Evolutionary conservation across 305 asterid species (phyloP).

Genomic region (Fraxinus latifolia): DNA sequence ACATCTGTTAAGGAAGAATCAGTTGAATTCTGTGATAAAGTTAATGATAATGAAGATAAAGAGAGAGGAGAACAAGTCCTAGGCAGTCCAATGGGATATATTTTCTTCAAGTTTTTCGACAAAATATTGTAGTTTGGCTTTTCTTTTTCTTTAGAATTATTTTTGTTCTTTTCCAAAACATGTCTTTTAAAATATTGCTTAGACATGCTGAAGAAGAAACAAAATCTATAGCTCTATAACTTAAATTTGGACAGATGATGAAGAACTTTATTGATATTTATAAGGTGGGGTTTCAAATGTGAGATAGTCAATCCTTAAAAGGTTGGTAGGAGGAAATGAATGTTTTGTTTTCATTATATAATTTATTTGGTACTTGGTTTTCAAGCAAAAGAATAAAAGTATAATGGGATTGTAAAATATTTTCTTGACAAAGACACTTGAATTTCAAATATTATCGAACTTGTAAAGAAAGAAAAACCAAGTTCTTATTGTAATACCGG

Average conservation of each 20-base stretch:
- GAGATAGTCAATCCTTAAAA: conserved; percentile 4
- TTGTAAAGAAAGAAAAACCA: background rate
- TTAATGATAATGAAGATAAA: conserved; percentile 60
- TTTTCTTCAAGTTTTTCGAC: conserved; percentile 57
- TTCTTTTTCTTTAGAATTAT: conserved; percentile 40
- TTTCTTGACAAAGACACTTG: conserved; percentile 31
- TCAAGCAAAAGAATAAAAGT: conserved; percentile 46
- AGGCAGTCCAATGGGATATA: conserved; percentile 63
- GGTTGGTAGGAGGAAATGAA: conserved; percentile 49
- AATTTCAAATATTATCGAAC: conserved; percentile 30
- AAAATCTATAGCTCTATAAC: background rate
- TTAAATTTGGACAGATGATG: conserved; percentile 20
- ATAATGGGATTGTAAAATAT: conserved; percentile 39
- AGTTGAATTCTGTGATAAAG: conserved; percentile 68
- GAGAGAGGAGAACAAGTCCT: conserved; percentile 64
- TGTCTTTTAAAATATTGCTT: conserved; percentile 41
- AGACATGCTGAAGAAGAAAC: conserved; percentile 41
- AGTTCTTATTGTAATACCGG: background rate
- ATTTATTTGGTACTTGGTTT: conserved; percentile 35
- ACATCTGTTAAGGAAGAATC: conserved; percentile 66
- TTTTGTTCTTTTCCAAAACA: conserved; percentile 36
- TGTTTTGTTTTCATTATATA: conserved; percentile 42
- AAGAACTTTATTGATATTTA: conserved; percentile 21
- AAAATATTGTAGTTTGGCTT: conserved; percentile 43
- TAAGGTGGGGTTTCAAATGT: conserved; percentile 24